phyloP scores from a whole-genome alignment of 768 basidiomycete genomes.

The Amanita molliuscula region DNA sequence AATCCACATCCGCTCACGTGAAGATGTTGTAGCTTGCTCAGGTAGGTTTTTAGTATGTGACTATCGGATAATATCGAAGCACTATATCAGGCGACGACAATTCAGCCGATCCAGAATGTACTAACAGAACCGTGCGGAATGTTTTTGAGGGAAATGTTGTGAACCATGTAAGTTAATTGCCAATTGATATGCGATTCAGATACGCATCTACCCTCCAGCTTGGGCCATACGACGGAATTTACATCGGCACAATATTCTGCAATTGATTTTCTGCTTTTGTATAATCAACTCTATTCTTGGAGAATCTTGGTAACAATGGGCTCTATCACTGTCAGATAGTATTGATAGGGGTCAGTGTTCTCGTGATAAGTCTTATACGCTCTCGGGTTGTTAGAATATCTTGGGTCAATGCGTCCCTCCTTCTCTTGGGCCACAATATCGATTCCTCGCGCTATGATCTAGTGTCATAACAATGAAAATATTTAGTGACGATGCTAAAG shows the following conservation, averaged over 20 bases:
- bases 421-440: too few relatives aligned
- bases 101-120: constrained; percentile 40
- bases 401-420: too few relatives aligned
- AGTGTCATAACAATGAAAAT: too few relatives aligned
- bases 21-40: constrained; percentile 25
- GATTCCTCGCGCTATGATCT: too few relatives aligned
- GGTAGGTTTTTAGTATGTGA: constrained; percentile 14
- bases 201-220: constrained; percentile 16
- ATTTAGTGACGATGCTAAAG: too few relatives aligned
- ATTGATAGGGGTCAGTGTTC: too few relatives aligned
- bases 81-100: constrained; percentile 39
- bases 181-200: background rate
- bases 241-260: constrained; percentile 39
- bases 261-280: background rate
- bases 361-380: too few relatives aligned
- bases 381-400: too few relatives aligned
- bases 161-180: constrained; percentile 32
- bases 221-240: constrained; percentile 44
- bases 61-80: background rate
- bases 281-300: too few relatives aligned
- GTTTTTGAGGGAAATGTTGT: constrained; percentile 36
- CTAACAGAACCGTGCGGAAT: constrained; percentile 42
- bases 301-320: too few relatives aligned
- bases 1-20: constrained; percentile 36
- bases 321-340: too few relatives aligned